Base-by-base conservation (phyloP, 129 eudicot species). In the Calendula officinalis region DNA sequence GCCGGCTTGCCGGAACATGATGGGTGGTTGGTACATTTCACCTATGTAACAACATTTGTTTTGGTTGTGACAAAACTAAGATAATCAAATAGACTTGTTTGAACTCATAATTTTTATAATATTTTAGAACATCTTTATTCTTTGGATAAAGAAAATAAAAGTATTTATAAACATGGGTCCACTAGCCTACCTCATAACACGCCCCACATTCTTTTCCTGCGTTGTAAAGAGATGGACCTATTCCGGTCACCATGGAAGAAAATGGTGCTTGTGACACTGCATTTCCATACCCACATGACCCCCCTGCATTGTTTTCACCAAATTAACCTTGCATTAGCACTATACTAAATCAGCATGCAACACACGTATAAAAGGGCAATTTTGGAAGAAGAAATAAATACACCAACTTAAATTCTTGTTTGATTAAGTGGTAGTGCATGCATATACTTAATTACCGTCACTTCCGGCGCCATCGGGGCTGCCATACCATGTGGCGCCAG, bases 401-500 rank as follows among this genome's bases (percentile, higher is more conserved):
- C 7, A 3, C 3, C 9, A 13, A 36, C 2, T 37, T 7, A 13
- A 9, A 7, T 15, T 27, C 33, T 58, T 3, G 13, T 10, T 7
- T 7, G 7, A 13, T 64, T 17, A 8, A 11, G 4, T 66, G 60
- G 45, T 7, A 57, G 48, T 27, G 38, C 3, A 22, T 22, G 30
- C 9, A 36, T 56, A 7, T n/a, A 30, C 77, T 6, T n/a, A n/a
- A n/a, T n/a, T 83, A 91, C 98, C 96, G 42, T 78, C 89, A 34
- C 96, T 91, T 80, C 98, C 98, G 36, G 79, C 75, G 6, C 98
- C 98, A 34, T 83, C 62, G 2, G 88, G 86, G 62, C 81, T 74
- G 43, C 97, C 95, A 10, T 90, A 90, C 97, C 97, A 90, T 0
- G 97, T 90, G 2, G 96, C 96, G 15, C 69, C 77, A 15, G 96